Percentiles rank a stretch among this genome's conserved stretches.
Conservation (phyloP, 176 grass and related monocot genomes). For the Alopecurus myosuroides region DNA sequence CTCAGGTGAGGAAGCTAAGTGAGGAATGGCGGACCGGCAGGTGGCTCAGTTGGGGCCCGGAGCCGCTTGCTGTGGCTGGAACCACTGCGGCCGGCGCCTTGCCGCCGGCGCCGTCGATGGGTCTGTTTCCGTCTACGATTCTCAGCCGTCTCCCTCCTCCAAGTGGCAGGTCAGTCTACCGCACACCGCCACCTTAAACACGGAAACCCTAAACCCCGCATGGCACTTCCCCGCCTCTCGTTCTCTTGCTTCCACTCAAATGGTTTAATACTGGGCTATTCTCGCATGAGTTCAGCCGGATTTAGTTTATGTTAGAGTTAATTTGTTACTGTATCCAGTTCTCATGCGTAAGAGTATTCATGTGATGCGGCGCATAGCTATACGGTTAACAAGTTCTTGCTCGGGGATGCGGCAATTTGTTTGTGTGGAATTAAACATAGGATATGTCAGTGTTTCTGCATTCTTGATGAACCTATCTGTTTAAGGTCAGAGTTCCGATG, state of each 20-base stretch:
- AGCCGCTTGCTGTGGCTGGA: slow-evolving; percentile 71
- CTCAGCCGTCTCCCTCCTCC: slow-evolving; percentile 44
- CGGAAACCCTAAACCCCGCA: neutral
- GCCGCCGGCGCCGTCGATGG: slow-evolving; percentile 74
- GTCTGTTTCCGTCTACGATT: slow-evolving; percentile 72
- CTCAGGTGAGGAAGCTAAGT: neutral
- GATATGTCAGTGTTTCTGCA: neutral
- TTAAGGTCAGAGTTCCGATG: neutral
- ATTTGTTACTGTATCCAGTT: slow-evolving; percentile 1
- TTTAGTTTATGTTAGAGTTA: neutral
- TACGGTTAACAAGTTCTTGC: neutral
- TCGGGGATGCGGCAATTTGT: neutral
- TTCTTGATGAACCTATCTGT: neutral
- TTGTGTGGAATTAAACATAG: neutral
- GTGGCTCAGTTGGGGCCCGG: slow-evolving; percentile 58
- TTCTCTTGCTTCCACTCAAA: neutral
- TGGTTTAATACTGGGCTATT: neutral
- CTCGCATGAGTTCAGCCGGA: neutral
- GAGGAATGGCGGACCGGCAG: slow-evolving; percentile 48
- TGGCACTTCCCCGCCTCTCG: neutral
- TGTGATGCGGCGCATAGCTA: neutral
- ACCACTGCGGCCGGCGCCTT: slow-evolving; percentile 62
- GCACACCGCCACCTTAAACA: neutral
- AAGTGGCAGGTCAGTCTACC: slow-evolving; percentile 69
- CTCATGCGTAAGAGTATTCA: neutral